Percentiles rank a stretch among this genome's conserved stretches.
These are phyloP conservation scores for sorghum (Sorghum bicolor) DNA, from an alignment of 176 grass and related monocot genomes.

Conservation along the genomic window Sorghum_bicolor_NCBIv3 NC_012872.2:9571501-9572000, in stretches of 20 bases:
- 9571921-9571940: rapidly evolving
- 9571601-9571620: background rate
- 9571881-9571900: background rate
- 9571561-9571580: background rate
- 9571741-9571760: background rate
- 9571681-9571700: rapidly evolving
- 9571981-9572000: rapidly evolving
- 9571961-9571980: background rate
- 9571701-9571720: rapidly evolving
- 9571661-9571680: background rate
- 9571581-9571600: background rate
- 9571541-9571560: background rate
- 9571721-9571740: background rate
- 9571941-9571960: background rate
- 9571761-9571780: background rate
- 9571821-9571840: too few species aligned
- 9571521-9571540: background rate
- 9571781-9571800: background rate
- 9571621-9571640: background rate
- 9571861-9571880: too few species aligned
- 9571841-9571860: rapidly evolving
- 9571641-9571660: background rate
- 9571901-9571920: background rate
- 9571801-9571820: background rate
- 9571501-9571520: background rate